Evolutionary conservation across 176 grass and related monocot species (phyloP).

Genomic region (Hsuehochloa calcarea): DNA sequence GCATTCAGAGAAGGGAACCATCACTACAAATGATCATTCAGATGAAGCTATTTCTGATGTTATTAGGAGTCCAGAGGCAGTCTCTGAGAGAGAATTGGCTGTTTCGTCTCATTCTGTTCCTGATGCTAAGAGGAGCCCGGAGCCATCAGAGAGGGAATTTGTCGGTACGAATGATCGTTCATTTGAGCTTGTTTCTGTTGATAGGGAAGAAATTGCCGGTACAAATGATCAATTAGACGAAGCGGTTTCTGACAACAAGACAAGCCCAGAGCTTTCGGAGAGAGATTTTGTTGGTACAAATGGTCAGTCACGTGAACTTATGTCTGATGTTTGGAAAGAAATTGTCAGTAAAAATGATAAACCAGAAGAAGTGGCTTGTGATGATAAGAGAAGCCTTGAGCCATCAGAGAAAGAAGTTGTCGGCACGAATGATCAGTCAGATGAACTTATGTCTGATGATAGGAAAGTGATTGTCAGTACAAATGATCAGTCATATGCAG

Average conservation of each 20-base stretch:
- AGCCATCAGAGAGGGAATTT: conserved; percentile 23
- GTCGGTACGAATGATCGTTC: conserved; percentile 16
- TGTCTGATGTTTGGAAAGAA: conserved; percentile 43
- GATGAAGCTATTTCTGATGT: conserved; percentile 27
- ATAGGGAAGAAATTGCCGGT: conserved; percentile 9
- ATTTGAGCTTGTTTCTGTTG: not conserved
- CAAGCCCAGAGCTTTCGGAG: conserved; percentile 11
- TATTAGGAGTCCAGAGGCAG: conserved; percentile 29
- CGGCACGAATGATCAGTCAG: not conserved
- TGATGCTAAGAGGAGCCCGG: not conserved
- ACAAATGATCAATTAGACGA: conserved; percentile 21
- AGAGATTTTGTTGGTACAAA: not conserved
- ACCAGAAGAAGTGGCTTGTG: not conserved
- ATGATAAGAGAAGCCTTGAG: not conserved
- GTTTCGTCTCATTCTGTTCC: conserved; percentile 10
- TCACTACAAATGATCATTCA: conserved; percentile 28
- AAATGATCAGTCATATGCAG: conserved; percentile 9
- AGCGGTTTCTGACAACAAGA: conserved; percentile 17
- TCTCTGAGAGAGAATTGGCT: not conserved
- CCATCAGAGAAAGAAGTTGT: conserved; percentile 8
- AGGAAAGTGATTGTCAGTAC: conserved; percentile 20
- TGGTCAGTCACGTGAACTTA: conserved; percentile 2
- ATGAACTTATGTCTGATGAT: not conserved
- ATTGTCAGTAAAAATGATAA: conserved; percentile 22
- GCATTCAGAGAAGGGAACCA: conserved; percentile 33